These are phyloP conservation scores for Trichocladium uniseriatum DNA, from an alignment of 495 filamentous ascomycete genomes.

Conservation along the genomic window DNA sequence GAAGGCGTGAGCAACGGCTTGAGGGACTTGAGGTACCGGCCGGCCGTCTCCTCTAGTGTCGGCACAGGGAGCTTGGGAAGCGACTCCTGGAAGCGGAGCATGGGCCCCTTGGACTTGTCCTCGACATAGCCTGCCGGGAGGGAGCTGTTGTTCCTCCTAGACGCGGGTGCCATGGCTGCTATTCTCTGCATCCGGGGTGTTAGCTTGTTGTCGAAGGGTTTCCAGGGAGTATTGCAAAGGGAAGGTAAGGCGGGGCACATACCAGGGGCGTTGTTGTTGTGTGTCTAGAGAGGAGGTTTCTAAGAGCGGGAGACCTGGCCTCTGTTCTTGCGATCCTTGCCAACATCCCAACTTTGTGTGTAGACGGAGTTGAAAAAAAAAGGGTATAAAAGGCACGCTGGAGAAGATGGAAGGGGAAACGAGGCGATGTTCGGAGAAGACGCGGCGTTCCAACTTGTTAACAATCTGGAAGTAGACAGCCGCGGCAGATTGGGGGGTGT, in stretches of 20 bases:
- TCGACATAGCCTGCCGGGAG: constrained; percentile 74
- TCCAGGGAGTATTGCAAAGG: background rate
- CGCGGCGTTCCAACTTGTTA: background rate
- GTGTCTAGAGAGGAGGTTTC: constrained; percentile 20
- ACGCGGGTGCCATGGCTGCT: constrained; percentile 43
- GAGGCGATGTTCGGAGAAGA: background rate
- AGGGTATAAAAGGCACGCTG: background rate
- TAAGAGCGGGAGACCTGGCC: constrained; percentile 28
- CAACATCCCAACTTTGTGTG: constrained; percentile 23
- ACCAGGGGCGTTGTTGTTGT: constrained; percentile 18
- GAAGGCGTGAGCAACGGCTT: constrained; percentile 64
- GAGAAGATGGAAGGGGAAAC: background rate
- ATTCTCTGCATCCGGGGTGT: constrained; percentile 24
- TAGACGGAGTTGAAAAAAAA: background rate
- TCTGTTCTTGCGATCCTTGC: constrained; percentile 22
- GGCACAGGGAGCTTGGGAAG: constrained; percentile 87
- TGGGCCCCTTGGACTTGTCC: constrained; percentile 80
- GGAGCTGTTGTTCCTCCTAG: constrained; percentile 49
- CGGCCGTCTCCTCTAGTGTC: constrained; percentile 83
- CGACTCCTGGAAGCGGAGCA: constrained; percentile 95
- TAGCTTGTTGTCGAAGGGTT: background rate
- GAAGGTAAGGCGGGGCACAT: constrained; percentile 8
- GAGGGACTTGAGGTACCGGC: constrained; percentile 87
- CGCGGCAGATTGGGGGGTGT: constrained; percentile 14
- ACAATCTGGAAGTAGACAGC: no score